Conservation (phyloP, 768 basidiomycete species). For the Leccinum broughii region DNA sequence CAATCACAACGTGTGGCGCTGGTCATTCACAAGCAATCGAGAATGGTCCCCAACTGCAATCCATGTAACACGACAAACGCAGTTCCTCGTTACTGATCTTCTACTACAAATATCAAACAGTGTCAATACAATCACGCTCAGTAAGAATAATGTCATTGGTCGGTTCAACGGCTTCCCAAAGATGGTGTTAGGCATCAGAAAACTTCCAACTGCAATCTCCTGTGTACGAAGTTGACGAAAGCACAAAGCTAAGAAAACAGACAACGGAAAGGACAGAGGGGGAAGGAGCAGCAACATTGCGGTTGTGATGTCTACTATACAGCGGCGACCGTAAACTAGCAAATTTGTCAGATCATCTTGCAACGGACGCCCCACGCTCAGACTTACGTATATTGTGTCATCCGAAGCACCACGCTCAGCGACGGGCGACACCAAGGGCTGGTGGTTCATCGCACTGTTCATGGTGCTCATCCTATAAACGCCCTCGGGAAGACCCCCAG, state of each 20-base stretch:
- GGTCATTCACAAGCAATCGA: neutral
- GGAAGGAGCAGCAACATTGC: neutral
- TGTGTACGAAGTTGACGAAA: too few relatives aligned
- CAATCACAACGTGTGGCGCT: neutral
- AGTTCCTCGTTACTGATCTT: too few relatives aligned
- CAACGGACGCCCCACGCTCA: neutral
- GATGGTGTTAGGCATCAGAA: neutral
- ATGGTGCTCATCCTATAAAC: constrained; percentile 46
- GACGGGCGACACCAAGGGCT: constrained; percentile 35
- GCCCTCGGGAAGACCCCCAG: constrained; percentile 55
- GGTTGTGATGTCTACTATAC: constrained; percentile 1
- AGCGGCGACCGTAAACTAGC: constrained; percentile 28
- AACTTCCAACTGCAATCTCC: too few relatives aligned
- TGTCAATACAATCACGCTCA: too few relatives aligned
- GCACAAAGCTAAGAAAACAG: neutral
- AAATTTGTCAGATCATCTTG: constrained; percentile 5
- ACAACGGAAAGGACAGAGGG: neutral
- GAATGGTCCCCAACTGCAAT: neutral
- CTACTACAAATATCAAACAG: too few relatives aligned
- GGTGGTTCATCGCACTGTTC: constrained; percentile 50
- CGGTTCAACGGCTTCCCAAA: neutral
- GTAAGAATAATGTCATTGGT: neutral
- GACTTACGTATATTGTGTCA: constrained; percentile 41
- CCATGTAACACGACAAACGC: neutral
- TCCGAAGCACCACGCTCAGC: constrained; percentile 44